Base-by-base conservation (phyloP, 148 eudicot species). In the Rheum nobile region DNA sequence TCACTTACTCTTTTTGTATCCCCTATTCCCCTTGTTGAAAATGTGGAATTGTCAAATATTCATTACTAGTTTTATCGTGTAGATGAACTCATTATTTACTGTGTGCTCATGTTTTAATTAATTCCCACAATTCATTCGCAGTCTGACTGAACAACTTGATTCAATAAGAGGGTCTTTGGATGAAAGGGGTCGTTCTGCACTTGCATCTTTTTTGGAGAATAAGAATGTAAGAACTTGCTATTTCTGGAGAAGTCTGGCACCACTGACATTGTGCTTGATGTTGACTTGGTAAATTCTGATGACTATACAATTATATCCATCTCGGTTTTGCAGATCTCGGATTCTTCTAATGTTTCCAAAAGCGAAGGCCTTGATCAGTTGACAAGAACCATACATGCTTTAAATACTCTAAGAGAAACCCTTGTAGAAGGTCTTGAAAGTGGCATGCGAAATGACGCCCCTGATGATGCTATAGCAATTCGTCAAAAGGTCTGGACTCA, bases 381-480 rank as follows among this genome's bases (percentile, higher is more conserved):
- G 72, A 76, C 88, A 73, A 79, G 80, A 72, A 86, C 83, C 61
- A 71, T 91, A 72, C 83, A 83, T 71, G 82, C 98, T 77, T 72
- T 90, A 77, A 76, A 84, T 83, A 77, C 80, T 79, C 78, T 95
- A 47, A 87, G 97, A 79, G 85, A 84, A 81, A 68, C 83, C 39
- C 82, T 95, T 76, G 78, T 82, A 34, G 88, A 89, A 80, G 92
- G 98, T 73, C 98, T 95, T 79, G 88, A 87, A 71, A 95, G 96
- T 80, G 98, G 98, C 75, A 84, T 95, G 67, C 89, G 97, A 13
- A 88, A 95, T 80, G 98, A 95, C 78, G 98, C 96, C 59, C 74
- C 97, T 77, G 98, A 91, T 87, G 76, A 88, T 72, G 88, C 97
- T 35, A 90, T 91, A 78, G 97, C 97, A 77, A 91, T 91, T 89